These are phyloP conservation scores for Rhizophagus prolifer DNA, from an alignment of 192 early-diverging fungal genomes.

Conservation along the genomic window DNA sequence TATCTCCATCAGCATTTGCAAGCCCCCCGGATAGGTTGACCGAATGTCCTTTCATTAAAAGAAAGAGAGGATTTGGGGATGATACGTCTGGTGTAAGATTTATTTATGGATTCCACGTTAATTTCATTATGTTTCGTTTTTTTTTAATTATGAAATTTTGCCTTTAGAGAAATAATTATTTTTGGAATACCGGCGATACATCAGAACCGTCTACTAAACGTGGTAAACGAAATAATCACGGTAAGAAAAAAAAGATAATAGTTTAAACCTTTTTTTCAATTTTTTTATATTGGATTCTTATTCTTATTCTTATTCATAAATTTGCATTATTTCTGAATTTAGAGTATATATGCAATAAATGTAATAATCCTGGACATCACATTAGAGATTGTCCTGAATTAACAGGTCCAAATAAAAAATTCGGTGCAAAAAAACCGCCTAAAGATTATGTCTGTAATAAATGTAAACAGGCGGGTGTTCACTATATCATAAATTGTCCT, in stretches of 20 bases:
- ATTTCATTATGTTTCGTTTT: not conserved
- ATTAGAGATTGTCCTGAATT: constrained; percentile 47
- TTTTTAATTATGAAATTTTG: not conserved
- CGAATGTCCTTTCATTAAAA: constrained; percentile 43
- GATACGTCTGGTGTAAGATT: not conserved
- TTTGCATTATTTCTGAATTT: not conserved
- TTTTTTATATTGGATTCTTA: constrained; percentile 1
- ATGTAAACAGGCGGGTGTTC: constrained; percentile 51
- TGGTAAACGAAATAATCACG: not conserved
- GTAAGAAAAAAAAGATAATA: not conserved
- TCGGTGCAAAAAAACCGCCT: constrained; percentile 17
- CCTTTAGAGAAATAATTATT: not conserved
- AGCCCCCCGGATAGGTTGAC: constrained; percentile 56
- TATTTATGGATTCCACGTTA: not conserved
- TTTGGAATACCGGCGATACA: not conserved
- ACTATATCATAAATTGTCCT: constrained; percentile 56
- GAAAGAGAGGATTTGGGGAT: not conserved
- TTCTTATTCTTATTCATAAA: not conserved
- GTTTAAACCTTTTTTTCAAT: not conserved
- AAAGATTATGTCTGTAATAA: constrained; percentile 47
- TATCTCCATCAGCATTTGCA: constrained; percentile 30
- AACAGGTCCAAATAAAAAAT: constrained; percentile 3
- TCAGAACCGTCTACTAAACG: constrained; percentile 12
- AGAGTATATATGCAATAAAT: constrained; percentile 52
- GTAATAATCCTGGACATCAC: constrained; percentile 45